A percentile compares a stretch with the other conserved stretches of the same genome.
Conservation (phyloP, 225 moss, liverwort and hornwort genomes). For the Pleurozium schreberi region DNA sequence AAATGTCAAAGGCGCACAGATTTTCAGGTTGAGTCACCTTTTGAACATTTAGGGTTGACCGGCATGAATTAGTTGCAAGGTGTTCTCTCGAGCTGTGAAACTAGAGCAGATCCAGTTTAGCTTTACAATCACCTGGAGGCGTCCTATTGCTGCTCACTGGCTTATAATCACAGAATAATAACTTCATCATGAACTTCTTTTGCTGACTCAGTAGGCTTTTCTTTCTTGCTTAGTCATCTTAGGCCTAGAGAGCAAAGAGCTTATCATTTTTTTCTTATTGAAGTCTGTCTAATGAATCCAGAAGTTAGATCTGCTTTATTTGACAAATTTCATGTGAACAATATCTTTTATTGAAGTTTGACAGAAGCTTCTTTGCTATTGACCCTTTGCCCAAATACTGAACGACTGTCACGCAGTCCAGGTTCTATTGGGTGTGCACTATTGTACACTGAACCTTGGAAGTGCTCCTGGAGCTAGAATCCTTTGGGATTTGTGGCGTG, state of each 20-base stretch:
- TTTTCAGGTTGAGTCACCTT: neutral
- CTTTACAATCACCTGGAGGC: neutral
- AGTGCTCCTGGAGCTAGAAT: neutral
- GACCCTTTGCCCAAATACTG: neutral
- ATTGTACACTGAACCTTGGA: neutral
- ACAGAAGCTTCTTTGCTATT: neutral
- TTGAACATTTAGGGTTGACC: neutral
- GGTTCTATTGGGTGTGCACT: neutral
- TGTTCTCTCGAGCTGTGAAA: neutral
- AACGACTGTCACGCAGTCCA: neutral
- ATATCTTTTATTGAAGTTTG: neutral
- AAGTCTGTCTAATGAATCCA: neutral
- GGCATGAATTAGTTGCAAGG: neutral
- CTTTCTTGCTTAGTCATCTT: neutral
- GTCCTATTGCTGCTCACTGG: neutral
- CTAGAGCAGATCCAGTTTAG: neutral
- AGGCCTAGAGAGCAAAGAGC: neutral
- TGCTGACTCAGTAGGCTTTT: neutral
- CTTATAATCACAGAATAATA: neutral
- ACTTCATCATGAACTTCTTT: neutral
- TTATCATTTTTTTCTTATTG: neutral
- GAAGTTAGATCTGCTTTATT: neutral
- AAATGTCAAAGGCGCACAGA: neutral
- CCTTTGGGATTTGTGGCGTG: neutral
- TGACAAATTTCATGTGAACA: neutral